Base-by-base conservation (phyloP, 2,329 filamentous ascomycete genomes). In the Cyclaneusma minus region DNA sequence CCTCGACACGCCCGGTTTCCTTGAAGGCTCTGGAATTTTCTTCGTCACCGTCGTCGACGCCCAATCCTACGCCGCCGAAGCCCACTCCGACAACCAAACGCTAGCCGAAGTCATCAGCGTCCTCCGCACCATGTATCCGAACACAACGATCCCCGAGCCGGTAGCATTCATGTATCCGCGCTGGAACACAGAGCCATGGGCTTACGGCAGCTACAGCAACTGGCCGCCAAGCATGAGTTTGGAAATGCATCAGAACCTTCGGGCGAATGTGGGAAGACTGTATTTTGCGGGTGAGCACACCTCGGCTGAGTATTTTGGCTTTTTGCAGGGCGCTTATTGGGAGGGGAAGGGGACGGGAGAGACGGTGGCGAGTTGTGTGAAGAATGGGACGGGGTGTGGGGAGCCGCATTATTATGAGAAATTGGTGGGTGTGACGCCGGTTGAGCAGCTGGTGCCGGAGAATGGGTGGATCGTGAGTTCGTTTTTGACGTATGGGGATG, bases 211-310 rank as follows among this genome's bases (percentile, higher is more conserved):
- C 13, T 79, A 75, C 47, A 71, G 66, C 19, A 77, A 77, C 43
- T 79, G 72, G 74, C 73, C 73, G 0, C 50, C 61, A 0, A 65
- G 65, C 1, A 68, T 68, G 22, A 71, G 65, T 0, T 51, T 79
- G 0, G 64, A 76, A 39, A 66, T 60, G 51, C 73, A 79, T 36
- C 64, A 78, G 41, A 78, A 79, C 35, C 52, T 79, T 7, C 62
- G 73, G 1, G 68, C 71, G n/a, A 76, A 75, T 32, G 48, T 72
- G 0, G 59, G 58, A 6, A 48, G 67, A 1, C 43, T 79, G 3
- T 76, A 62, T 52, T 79, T 75, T 34, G 70, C 73, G 0, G 73
- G 73, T 0, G 73, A 79, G 42, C 65, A 64, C 2, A 74, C 62
- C 1, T 71, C 63, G 21, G 57, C 67, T 0, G 56, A 67, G 37